These are phyloP conservation scores for Calonectria ilicicola DNA, from an alignment of 2,329 filamentous ascomycete genomes.

Conservation along the genomic window DNA sequence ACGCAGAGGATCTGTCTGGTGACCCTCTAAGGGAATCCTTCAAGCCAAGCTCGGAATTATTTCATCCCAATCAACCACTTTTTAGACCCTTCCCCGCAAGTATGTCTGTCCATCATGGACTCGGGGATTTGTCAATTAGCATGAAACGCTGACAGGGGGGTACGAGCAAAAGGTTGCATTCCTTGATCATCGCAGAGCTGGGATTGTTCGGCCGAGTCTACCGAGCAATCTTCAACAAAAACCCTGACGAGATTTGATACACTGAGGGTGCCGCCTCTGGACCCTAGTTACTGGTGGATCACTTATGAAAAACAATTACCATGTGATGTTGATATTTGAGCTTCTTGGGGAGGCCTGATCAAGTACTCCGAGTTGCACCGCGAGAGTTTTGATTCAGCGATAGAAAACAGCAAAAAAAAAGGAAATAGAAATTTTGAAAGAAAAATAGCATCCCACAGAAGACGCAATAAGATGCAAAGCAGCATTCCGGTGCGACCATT, in stretches of 20 bases:
- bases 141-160: background rate
- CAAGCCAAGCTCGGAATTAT: background rate
- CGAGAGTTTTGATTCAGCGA: too few species aligned
- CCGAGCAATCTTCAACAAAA: background rate
- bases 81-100: background rate
- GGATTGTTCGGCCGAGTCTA: background rate
- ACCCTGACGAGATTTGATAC: background rate
- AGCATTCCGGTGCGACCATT: too few species aligned
- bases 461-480: too few species aligned
- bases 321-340: too few species aligned
- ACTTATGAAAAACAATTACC: too few species aligned
- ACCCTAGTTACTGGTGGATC: background rate
- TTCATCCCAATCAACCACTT: background rate
- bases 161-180: background rate
- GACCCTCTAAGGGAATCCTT: background rate
- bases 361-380: too few species aligned
- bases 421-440: too few species aligned
- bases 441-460: too few species aligned
- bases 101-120: background rate
- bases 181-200: background rate
- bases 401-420: too few species aligned
- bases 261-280: background rate
- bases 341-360: too few species aligned
- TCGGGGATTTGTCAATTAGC: background rate
- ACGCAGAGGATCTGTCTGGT: background rate